Evolutionary conservation across 1,284 basidiomycete species (phyloP), one percentile per base, ranked within the genome.

Genomic region (Rhodotorula sp.): DNA sequence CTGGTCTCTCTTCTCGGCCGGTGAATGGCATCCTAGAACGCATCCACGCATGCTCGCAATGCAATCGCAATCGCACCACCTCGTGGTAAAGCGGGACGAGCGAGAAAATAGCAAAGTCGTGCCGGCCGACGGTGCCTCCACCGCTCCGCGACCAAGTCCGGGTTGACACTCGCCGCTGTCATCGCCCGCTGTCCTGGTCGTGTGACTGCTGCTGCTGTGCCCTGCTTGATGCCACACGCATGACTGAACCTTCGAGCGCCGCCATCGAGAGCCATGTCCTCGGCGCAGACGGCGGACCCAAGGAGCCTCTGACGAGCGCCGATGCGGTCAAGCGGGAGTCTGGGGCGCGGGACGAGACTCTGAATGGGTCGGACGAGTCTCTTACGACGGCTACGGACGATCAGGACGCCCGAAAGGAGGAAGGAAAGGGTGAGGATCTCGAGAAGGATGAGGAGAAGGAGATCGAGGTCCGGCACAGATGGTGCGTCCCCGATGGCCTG

Each of bases 381-480:
- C n/a, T 11, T 13, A 13, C 24, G 27, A 8, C 39, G 3, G 39
- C 39, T 15, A 17, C 39, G 39, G 39, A 44, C 13, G 39, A 44
- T 3, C 39, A 8, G 39, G 39, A 44, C 19, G 39, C 13, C 52
- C 29, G n/a, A 44, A 27, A 30, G 20, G 29, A 36, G 22, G 34
- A 20, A 3, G 51, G 36, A 20, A 58, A 64, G 30, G 36, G 60
- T 36, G 58, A 48, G 4, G n/a, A 61, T 2, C n/a, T 29, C 27
- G 59, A 49, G 19, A 20, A 54, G 30, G 59, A 13, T 32, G 54
- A 58, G 9, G 61, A 51, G 36, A 39, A 49, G 20, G 52, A 47
- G 52, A 15, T 57, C 32, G n/a, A 53, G 32, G 54, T 59, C 27
- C 49, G 36, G 29, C 61, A 64, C 51, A n/a, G n/a, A 19, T 66